Percentiles rank a stretch among this genome's conserved stretches.
Evolutionary conservation across 345 rosid genomes (phyloP).

Genomic region (Angophora floribunda): DNA sequence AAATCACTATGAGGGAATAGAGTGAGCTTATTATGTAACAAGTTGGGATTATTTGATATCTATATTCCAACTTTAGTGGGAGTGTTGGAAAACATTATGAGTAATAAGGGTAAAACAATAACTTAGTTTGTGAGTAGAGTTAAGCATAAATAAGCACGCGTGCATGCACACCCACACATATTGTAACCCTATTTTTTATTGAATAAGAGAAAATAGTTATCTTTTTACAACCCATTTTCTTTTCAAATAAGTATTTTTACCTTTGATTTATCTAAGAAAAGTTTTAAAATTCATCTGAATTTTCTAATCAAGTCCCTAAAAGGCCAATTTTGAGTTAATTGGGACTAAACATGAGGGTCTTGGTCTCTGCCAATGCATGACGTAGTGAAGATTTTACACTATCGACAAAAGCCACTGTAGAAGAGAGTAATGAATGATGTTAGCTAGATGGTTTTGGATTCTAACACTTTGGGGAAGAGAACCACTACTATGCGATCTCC

Average conservation of each 20-base stretch:
- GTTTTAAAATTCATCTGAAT: not conserved
- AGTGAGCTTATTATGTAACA: too few species aligned
- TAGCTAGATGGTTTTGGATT: not conserved
- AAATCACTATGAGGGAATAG: too few species aligned
- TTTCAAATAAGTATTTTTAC: not conserved
- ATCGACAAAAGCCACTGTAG: not conserved
- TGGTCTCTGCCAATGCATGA: not conserved
- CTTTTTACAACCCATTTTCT: too few species aligned
- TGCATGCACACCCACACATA: too few species aligned
- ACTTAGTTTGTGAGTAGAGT: too few species aligned
- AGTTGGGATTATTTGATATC: too few species aligned
- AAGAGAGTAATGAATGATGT: not conserved
- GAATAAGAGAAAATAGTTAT: too few species aligned
- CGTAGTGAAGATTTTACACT: accelerated
- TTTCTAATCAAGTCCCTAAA: not conserved
- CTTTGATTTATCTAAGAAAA: not conserved
- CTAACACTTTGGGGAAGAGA: not conserved
- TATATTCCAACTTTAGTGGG: too few species aligned
- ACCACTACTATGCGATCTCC: not conserved
- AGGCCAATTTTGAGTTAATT: not conserved
- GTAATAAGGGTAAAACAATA: too few species aligned
- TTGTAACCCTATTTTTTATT: too few species aligned
- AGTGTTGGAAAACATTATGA: too few species aligned
- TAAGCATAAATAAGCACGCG: too few species aligned
- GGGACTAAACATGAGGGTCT: not conserved